Conservation (phyloP, 768 basidiomycete genomes). For the Phylloporus arenicola region DNA sequence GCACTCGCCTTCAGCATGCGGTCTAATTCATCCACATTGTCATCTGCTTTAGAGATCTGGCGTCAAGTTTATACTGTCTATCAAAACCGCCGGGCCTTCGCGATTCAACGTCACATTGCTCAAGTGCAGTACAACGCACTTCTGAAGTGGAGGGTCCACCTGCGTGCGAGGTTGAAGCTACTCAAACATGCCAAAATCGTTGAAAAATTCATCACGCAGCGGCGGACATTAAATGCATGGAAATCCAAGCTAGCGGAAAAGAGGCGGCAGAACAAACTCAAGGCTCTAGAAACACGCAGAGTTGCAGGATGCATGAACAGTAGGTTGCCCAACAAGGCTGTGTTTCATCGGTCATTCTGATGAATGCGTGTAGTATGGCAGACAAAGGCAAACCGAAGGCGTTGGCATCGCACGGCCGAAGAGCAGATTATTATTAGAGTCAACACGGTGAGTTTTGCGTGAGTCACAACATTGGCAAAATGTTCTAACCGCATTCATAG, state of each 20-base stretch:
- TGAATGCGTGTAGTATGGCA: slow-evolving; percentile 42
- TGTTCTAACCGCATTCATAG: slow-evolving; percentile 32
- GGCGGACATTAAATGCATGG: slow-evolving; percentile 48
- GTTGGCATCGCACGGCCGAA: slow-evolving; percentile 42
- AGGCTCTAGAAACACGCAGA: slow-evolving; percentile 37
- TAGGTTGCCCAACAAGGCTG: slow-evolving; percentile 26
- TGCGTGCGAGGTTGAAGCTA: slow-evolving; percentile 46
- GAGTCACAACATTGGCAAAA: background rate
- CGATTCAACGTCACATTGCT: slow-evolving; percentile 35
- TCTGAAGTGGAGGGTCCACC: slow-evolving; percentile 49
- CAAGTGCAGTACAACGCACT: slow-evolving; percentile 41
- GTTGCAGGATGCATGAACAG: slow-evolving; percentile 25
- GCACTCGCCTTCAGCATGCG: slow-evolving; percentile 49
- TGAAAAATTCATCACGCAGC: slow-evolving; percentile 45
- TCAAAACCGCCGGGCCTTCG: slow-evolving; percentile 43
- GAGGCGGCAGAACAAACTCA: slow-evolving; percentile 40
- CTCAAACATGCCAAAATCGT: slow-evolving; percentile 52
- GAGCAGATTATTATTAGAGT: slow-evolving; percentile 35
- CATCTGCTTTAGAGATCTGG: slow-evolving; percentile 43
- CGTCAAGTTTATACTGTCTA: slow-evolving; percentile 36
- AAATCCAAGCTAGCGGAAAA: slow-evolving; percentile 40
- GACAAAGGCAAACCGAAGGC: slow-evolving; percentile 32
- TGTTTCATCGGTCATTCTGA: slow-evolving; percentile 4
- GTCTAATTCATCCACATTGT: slow-evolving; percentile 35
- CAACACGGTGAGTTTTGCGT: slow-evolving; percentile 34